Conservation (phyloP, 2,329 filamentous ascomycete species). For the Eutypa lata region DNA sequence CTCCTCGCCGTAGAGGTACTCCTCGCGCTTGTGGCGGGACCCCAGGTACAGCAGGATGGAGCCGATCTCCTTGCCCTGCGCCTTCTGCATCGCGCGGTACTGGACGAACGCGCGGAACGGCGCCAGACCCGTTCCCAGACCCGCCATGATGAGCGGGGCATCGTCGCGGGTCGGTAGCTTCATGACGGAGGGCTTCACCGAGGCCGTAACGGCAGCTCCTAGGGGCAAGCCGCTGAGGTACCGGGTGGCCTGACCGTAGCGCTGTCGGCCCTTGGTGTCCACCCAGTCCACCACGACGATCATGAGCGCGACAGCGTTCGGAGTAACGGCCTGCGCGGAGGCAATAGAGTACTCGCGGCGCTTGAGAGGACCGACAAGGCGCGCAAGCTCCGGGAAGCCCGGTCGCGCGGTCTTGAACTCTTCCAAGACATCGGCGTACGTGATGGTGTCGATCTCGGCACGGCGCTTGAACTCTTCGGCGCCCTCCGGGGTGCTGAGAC, state of each 20-base stretch:
- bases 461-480: constrained; percentile 89
- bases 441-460: constrained; percentile 85
- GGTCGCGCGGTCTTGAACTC: constrained; percentile 90
- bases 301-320: constrained; percentile 86
- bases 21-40: constrained; percentile 93
- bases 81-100: constrained; percentile 96
- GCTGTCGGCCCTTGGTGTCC: constrained; percentile 80
- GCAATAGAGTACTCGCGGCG: constrained; percentile 98
- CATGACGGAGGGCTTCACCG: constrained; percentile 98
- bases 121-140: constrained; percentile 93
- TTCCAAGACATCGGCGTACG: constrained; percentile 84
- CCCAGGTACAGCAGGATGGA: constrained; percentile 94
- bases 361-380: constrained; percentile 88
- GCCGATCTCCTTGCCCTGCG: constrained; percentile 93
- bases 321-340: constrained; percentile 91
- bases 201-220: constrained; percentile 80
- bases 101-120: constrained; percentile 99
- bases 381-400: constrained; percentile 80
- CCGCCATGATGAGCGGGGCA: constrained; percentile 96
- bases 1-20: constrained; percentile 98
- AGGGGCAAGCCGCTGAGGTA: constrained; percentile 77
- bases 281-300: constrained; percentile 98
- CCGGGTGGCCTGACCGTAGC: constrained; percentile 88
- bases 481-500: constrained; percentile 74
- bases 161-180: constrained; percentile 88